Evolutionary conservation across 2,329 filamentous ascomycete species (phyloP).

Genomic region (Epicoccum nigrum): DNA sequence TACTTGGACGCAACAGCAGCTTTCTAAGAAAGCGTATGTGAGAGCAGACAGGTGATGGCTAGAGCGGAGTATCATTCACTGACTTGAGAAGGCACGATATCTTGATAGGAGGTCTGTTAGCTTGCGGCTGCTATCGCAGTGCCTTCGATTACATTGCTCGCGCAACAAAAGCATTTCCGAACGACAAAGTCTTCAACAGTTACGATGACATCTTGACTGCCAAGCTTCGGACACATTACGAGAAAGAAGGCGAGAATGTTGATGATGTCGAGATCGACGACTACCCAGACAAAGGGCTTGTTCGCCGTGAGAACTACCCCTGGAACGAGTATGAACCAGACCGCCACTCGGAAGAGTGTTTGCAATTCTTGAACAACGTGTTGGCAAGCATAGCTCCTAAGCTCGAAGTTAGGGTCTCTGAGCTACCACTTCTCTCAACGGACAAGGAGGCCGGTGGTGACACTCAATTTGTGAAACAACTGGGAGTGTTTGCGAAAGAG

Average conservation of each 20-base stretch:
- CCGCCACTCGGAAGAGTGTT: conserved; percentile 58
- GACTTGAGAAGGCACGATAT: conserved; percentile 35
- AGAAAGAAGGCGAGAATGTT: conserved; percentile 25
- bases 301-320: conserved; percentile 68
- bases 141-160: conserved; percentile 69
- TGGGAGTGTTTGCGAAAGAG: conserved; percentile 87
- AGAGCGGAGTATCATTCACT: conserved; percentile 4
- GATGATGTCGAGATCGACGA: conserved; percentile 58
- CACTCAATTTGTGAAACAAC: conserved; percentile 69
- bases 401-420: conserved; percentile 77
- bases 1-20: conserved; percentile 29
- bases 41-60: neutral
- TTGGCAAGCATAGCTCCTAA: conserved; percentile 76
- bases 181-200: conserved; percentile 62
- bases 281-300: conserved; percentile 72
- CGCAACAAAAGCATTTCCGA: conserved; percentile 62
- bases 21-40: conserved; percentile 41
- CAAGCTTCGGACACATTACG: conserved; percentile 32
- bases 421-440: conserved; percentile 69
- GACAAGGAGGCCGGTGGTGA: conserved; percentile 54
- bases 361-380: conserved; percentile 73
- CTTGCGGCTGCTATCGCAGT: conserved; percentile 70
- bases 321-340: conserved; percentile 69
- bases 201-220: conserved; percentile 59
- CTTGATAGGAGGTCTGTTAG: conserved; percentile 61